A percentile compares a stretch with the other conserved stretches of the same genome.
phyloP scores from a whole-genome alignment of 108 stramenopile species.

The Cyclotella cryptica region DNA sequence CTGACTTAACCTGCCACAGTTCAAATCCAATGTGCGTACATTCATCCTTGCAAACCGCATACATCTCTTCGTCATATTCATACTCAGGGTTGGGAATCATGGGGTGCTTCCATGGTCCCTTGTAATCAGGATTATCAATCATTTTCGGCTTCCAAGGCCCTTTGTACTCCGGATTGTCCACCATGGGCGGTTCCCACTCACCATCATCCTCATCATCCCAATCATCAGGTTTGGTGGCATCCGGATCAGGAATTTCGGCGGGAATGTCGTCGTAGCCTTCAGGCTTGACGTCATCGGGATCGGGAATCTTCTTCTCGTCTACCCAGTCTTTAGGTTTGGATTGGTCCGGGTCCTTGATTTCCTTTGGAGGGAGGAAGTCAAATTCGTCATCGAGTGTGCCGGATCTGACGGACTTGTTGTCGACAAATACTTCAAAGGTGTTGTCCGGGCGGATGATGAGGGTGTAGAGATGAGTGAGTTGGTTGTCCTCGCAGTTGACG shows the following conservation, averaged over 20 bases:
- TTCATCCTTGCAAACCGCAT: slow-evolving; percentile 95
- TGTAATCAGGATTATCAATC: slow-evolving; percentile 98
- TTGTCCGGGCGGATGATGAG: slow-evolving; percentile 93
- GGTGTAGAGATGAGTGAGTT: slow-evolving; percentile 97
- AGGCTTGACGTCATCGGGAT: slow-evolving; percentile 97
- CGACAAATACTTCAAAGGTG: slow-evolving; percentile 97
- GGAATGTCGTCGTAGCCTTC: slow-evolving; percentile 97
- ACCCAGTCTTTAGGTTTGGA: slow-evolving; percentile 98
- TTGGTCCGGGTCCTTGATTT: slow-evolving; percentile 96
- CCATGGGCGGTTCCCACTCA: slow-evolving; percentile 95
- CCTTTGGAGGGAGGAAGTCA: slow-evolving; percentile 89
- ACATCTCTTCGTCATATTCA: slow-evolving; percentile 84
- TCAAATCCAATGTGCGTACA: slow-evolving; percentile 99
- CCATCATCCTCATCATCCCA: slow-evolving; percentile 99
- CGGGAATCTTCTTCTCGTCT: slow-evolving; percentile 92
- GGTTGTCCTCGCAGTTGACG: slow-evolving; percentile 87
- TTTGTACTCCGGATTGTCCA: slow-evolving; percentile 98
- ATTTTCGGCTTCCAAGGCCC: slow-evolving; percentile 95
- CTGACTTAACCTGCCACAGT: slow-evolving; percentile 98
- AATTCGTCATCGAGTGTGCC: slow-evolving; percentile 97
- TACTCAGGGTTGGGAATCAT: slow-evolving; percentile 97
- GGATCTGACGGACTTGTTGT: slow-evolving; percentile 92
- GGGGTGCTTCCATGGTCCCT: slow-evolving; percentile 95
- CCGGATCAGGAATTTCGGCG: slow-evolving; percentile 93
- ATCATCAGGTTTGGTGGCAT: slow-evolving; percentile 95